Percentiles rank a stretch among this genome's conserved stretches.
phyloP scores from a whole-genome alignment of 73 alveolate species.

The Effrenium voratum region DNA sequence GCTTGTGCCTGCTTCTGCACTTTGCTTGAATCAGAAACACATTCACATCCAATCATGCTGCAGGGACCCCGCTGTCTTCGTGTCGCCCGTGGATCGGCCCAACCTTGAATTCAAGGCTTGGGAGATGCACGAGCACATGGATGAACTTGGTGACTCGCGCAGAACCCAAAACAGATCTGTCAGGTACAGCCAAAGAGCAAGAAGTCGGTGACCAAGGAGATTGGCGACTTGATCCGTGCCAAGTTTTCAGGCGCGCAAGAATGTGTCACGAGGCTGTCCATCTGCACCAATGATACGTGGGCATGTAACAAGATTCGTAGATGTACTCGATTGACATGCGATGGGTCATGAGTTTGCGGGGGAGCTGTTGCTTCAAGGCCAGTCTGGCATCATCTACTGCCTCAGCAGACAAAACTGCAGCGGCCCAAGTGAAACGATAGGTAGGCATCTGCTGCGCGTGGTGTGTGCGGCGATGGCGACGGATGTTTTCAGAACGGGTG shows the following conservation, averaged over 20 bases:
- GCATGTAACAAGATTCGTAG: too few species aligned
- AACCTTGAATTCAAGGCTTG: constrained; percentile 70
- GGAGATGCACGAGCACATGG: not conserved
- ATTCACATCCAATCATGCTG: not conserved
- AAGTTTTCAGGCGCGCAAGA: constrained; percentile 21
- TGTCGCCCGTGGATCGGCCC: constrained; percentile 81
- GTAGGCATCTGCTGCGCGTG: too few species aligned
- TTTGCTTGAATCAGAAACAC: too few species aligned
- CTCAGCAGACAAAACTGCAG: constrained; percentile 59
- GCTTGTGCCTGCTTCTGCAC: too few species aligned
- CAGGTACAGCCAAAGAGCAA: constrained; percentile 74
- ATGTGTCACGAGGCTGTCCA: too few species aligned
- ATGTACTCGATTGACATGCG: too few species aligned
- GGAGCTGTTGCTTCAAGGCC: not conserved
- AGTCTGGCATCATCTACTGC: constrained; percentile 89
- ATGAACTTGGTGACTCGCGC: not conserved
- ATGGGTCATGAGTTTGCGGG: not conserved
- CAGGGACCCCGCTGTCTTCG: constrained; percentile 62
- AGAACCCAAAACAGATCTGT: not conserved
- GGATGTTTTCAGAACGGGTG: too few species aligned
- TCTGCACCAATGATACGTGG: not conserved
- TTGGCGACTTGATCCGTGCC: constrained; percentile 47
- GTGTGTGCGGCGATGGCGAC: too few species aligned
- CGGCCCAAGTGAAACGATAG: too few species aligned
- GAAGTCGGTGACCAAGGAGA: constrained; percentile 42